Base-by-base conservation (phyloP, 176 grass and related monocot species). In the Oryza meridionalis region DNA sequence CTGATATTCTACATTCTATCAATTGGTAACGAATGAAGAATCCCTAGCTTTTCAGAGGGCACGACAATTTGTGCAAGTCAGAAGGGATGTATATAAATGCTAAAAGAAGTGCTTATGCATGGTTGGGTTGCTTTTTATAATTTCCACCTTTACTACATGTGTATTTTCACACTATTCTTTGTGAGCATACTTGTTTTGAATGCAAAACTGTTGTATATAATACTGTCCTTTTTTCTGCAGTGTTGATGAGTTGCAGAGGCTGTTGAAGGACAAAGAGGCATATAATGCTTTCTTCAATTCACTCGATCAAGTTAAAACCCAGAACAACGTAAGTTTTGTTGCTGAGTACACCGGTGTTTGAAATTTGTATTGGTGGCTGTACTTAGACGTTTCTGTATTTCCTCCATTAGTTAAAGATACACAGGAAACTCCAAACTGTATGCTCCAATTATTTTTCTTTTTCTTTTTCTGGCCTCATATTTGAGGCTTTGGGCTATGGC, bases 281-380 rank as follows among this genome's bases (percentile, higher is more conserved):
- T 99, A 99, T 69, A 92, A 76, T 81, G 70, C 67, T 64, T 96
- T 99, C 67, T 99, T 95, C 73, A 99, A 96, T 89, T 96, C 96
- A 83, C 93, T 99, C 24, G 93, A 99, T 73, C 93, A 99, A 96
- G 91, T 99, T 50, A 99, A 99, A 92, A 91, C 88, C 75, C 96
- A 99, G 58, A 99, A 99, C 78, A 99, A 84, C 92, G 96, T 99
- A 94, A 96, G 96, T 19, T 71, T 71, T 61, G 22, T 78, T 83
- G 38, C 85, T 85, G 62, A 83, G 63, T 4, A 2, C 51, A 71
- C 62, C n/a, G 14, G 65, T 16, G 62, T n/a, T 82, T 84, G 58
- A 70, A 82, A 47, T 66, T 84, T 86, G 21, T 84, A 19, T 79
- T 78, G 26, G 35, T 78, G 61, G 72, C 35, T 78, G 72, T 15